A percentile compares a stretch with the other conserved stretches of the same genome.
These are phyloP conservation scores for Chiua virens DNA, from an alignment of 768 basidiomycete genomes.

Conservation along the genomic window DNA sequence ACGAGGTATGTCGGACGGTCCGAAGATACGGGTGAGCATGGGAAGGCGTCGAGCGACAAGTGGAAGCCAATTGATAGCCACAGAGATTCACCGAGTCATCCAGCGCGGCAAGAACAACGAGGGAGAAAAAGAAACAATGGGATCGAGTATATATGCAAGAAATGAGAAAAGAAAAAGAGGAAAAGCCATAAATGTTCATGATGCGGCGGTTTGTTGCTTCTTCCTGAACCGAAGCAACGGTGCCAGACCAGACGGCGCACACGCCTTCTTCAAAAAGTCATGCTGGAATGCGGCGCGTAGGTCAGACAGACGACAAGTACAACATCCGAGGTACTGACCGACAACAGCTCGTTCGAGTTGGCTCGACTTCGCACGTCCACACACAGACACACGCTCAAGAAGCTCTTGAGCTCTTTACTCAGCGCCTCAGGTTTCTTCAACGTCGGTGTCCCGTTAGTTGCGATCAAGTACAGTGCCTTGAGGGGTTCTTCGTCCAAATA, in stretches of 20 bases:
- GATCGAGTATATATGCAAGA: constrained; percentile 18
- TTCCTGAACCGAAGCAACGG: constrained; percentile 81
- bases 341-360: constrained; percentile 81
- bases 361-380: constrained; percentile 95
- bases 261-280: constrained; percentile 91
- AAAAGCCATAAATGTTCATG: constrained; percentile 14
- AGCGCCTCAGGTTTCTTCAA: constrained; percentile 93
- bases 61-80: no score
- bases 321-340: constrained; percentile 48
- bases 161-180: neutral
- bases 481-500: constrained; percentile 95
- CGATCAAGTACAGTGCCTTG: constrained; percentile 92
- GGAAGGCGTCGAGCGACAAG: neutral
- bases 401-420: constrained; percentile 90
- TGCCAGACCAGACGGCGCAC: constrained; percentile 77
- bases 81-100: neutral
- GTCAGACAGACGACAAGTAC: neutral
- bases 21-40: neutral
- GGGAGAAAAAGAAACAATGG: neutral
- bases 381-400: constrained; percentile 96
- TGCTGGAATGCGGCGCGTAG: constrained; percentile 55
- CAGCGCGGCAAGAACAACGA: constrained; percentile 1
- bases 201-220: constrained; percentile 50
- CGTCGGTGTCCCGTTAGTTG: constrained; percentile 98
- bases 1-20: no score